These are phyloP conservation scores for Raphidocelis subcapitata DNA, from an alignment of 139 green algal genomes.

Conservation along the genomic window DNA sequence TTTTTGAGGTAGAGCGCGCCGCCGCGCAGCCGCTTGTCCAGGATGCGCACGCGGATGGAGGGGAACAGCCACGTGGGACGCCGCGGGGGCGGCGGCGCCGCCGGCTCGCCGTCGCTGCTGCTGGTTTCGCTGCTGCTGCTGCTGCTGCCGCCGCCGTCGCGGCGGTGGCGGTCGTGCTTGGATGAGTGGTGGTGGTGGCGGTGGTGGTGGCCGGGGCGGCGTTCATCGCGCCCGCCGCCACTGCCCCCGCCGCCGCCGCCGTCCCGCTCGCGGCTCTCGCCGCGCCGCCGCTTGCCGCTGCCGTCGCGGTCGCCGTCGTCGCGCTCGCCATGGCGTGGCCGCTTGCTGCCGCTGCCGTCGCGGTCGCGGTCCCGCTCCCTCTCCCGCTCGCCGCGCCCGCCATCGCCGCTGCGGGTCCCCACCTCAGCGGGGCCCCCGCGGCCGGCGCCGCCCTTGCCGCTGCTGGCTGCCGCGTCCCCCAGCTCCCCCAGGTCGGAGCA, in stretches of 20 bases:
- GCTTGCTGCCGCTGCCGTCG: not conserved
- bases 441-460: not conserved
- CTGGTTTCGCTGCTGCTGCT: slow-evolving; percentile 23
- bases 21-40: slow-evolving; percentile 64
- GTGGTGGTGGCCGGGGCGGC: not conserved
- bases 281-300: not conserved
- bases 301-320: not conserved
- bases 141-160: not conserved
- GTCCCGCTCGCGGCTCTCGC: not conserved
- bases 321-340: not conserved
- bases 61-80: slow-evolving; percentile 52
- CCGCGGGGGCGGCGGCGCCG: not conserved
- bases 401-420: not conserved
- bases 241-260: not conserved
- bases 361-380: slow-evolving; percentile 6
- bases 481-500: slow-evolving; percentile 49
- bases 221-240: slow-evolving; percentile 1
- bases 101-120: not conserved
- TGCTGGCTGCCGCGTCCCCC: slow-evolving; percentile 6
- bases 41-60: slow-evolving; percentile 63
- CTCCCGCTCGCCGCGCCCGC: slow-evolving; percentile 2
- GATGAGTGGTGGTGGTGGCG: not conserved
- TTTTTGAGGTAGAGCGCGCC: slow-evolving; percentile 81
- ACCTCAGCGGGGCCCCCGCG: too few species aligned
- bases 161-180: not conserved